Evolutionary conservation across 257 asterid species (phyloP).

Genomic region (Paraleonurus japonicus): DNA sequence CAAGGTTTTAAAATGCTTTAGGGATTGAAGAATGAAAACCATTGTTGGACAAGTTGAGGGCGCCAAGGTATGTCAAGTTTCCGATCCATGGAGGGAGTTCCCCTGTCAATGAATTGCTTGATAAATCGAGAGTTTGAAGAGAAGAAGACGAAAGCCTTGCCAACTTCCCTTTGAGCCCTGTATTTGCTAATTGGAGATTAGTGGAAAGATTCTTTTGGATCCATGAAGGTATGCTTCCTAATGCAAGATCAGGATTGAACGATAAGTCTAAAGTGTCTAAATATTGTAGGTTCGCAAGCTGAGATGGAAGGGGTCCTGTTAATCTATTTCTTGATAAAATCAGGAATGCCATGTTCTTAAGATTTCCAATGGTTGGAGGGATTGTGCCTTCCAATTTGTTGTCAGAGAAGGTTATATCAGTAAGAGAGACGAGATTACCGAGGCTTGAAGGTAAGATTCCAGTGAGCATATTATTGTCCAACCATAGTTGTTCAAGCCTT

Average conservation of each 20-base stretch:
- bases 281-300: constrained; percentile 31
- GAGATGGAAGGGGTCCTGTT: constrained; percentile 41
- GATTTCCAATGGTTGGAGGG: constrained; percentile 51
- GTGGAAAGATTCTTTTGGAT: constrained; percentile 39
- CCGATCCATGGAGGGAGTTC: constrained; percentile 62
- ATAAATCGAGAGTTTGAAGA: constrained; percentile 47
- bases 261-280: constrained; percentile 51
- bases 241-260: constrained; percentile 50
- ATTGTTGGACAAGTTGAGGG: constrained; percentile 56
- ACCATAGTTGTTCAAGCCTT: constrained; percentile 30
- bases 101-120: constrained; percentile 57
- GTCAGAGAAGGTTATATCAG: constrained; percentile 43
- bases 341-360: constrained; percentile 35
- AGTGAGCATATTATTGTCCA: constrained; percentile 52
- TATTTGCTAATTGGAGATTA: constrained; percentile 28
- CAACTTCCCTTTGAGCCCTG: constrained; percentile 55
- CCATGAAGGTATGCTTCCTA: constrained; percentile 51
- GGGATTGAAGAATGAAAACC: constrained; percentile 51
- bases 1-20: constrained; percentile 41
- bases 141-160: constrained; percentile 54
- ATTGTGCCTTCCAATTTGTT: constrained; percentile 51
- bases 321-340: constrained; percentile 55
- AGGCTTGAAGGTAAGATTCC: constrained; percentile 56
- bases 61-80: constrained; percentile 48
- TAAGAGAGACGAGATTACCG: constrained; percentile 48